phyloP scores from a whole-genome alignment of 768 basidiomycete species.

The Suillus plorans region DNA sequence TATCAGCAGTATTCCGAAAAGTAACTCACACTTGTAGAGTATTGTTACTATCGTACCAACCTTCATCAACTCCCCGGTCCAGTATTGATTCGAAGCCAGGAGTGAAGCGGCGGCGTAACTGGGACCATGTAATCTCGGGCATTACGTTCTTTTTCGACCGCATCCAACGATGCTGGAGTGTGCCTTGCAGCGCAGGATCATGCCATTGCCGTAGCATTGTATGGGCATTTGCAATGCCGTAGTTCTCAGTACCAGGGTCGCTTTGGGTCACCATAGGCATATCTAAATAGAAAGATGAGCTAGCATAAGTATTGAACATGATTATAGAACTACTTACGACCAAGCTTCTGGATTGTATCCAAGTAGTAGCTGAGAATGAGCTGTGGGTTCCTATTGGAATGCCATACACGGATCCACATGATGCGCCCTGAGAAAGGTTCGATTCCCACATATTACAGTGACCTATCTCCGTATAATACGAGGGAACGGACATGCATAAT shows the following conservation, averaged over 20 bases:
- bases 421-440: background rate
- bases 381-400: background rate
- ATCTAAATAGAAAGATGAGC: background rate
- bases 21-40: too few relatives aligned
- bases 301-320: too few relatives aligned
- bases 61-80: too few relatives aligned
- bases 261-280: background rate
- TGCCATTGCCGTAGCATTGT: background rate
- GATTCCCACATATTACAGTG: too few relatives aligned
- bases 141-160: background rate
- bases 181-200: background rate
- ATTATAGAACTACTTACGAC: background rate
- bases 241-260: background rate
- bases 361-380: background rate
- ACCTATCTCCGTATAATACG: too few relatives aligned
- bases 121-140: background rate
- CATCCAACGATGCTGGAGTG: background rate
- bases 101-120: background rate
- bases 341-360: background rate
- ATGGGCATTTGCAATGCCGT: background rate
- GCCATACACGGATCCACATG: background rate
- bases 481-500: too few relatives aligned
- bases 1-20: too few relatives aligned
- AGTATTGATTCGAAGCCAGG: background rate
- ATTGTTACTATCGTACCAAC: too few relatives aligned